These are phyloP conservation scores for Venturiaceae sp. DNA, from an alignment of 2,329 filamentous ascomycete species.

Conservation along the genomic window DNA sequence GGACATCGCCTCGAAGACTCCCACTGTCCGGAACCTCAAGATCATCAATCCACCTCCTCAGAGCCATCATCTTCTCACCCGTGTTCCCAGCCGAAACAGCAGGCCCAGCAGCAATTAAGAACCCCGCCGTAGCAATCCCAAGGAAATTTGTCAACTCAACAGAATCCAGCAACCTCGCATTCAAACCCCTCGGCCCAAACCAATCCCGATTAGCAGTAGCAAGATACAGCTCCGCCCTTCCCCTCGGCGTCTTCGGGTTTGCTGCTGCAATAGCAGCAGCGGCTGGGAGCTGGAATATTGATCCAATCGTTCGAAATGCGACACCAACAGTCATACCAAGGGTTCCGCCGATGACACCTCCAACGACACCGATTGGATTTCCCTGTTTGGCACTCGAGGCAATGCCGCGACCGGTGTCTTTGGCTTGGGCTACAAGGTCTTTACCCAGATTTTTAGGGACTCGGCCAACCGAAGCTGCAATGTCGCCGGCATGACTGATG, in stretches of 20 bases:
- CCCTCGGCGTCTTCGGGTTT: conserved; percentile 4
- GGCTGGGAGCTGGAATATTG: not conserved
- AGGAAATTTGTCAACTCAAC: not conserved
- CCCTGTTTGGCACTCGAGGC: conserved; percentile 27
- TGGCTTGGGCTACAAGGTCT: conserved; percentile 26
- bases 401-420: conserved; percentile 27
- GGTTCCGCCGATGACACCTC: conserved; percentile 25
- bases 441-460: conserved; percentile 22
- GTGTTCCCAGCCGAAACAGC: not conserved
- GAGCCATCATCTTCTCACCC: not conserved
- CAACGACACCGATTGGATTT: conserved; percentile 30
- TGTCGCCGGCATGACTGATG: conserved; percentile 4
- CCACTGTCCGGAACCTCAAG: not conserved
- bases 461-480: conserved; percentile 2
- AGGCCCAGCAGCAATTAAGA: not conserved
- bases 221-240: conserved; percentile 1
- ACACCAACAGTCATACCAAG: conserved; percentile 30
- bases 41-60: not conserved
- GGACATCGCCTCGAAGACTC: not conserved
- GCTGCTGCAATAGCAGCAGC: not conserved
- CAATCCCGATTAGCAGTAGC: conserved; percentile 6
- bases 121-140: not conserved
- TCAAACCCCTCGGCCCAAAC: not conserved
- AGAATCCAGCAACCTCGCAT: not conserved
- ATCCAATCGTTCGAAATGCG: conserved; percentile 25